Evolutionary conservation across 768 basidiomycete species (phyloP).

Genomic region (Mycena capillaripes): DNA sequence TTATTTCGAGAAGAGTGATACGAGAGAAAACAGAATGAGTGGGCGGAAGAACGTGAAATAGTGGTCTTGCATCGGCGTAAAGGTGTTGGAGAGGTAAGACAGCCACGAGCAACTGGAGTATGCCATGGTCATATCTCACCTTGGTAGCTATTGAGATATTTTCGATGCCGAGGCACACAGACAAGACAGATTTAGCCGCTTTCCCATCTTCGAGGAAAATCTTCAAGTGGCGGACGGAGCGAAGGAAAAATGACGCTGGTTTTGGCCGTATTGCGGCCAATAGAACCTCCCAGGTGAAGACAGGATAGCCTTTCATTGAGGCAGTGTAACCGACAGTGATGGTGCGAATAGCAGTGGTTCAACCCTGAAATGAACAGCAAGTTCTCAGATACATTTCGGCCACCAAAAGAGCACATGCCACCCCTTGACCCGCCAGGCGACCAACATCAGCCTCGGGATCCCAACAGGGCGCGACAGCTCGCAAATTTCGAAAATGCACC

Average conservation of each 20-base stretch:
- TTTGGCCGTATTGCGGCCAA: background rate
- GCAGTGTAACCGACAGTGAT: background rate
- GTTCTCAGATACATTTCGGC: background rate
- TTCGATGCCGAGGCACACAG: background rate
- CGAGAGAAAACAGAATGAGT: background rate
- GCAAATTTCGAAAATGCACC: no score
- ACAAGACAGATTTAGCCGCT: background rate
- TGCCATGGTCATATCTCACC: background rate
- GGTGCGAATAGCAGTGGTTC: conserved; percentile 4
- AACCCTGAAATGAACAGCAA: background rate
- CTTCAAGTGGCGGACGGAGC: background rate
- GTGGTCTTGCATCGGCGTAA: background rate
- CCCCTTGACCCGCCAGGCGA: no score
- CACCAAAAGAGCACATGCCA: background rate
- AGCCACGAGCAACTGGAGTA: background rate
- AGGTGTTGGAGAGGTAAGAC: background rate
- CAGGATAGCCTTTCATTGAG: background rate
- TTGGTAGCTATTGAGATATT: background rate
- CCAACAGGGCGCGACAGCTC: no score
- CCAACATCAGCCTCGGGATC: no score
- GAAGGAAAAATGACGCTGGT: background rate
- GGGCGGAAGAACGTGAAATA: background rate
- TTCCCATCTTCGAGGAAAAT: background rate
- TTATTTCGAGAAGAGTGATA: background rate
- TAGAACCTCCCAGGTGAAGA: background rate